Evolutionary conservation across 345 rosid species (phyloP).

Genomic region (Barbarea vulgaris): DNA sequence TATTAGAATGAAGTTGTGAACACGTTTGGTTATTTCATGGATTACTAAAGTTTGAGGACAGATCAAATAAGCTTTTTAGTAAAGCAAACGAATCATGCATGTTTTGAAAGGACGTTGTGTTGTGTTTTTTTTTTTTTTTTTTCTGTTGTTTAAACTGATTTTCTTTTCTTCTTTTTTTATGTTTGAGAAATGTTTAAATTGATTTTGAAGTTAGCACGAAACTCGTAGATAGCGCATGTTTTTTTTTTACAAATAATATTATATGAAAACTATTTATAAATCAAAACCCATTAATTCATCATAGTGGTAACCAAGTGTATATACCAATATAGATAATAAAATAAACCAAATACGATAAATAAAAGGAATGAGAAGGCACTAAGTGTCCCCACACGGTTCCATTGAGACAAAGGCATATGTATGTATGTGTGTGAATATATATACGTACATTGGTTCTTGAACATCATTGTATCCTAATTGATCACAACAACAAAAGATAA

Average conservation of each 20-base stretch:
- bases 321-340: conserved; percentile 24
- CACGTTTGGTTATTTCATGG: conserved; percentile 26
- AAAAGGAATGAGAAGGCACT: conserved; percentile 28
- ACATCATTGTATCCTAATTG: background rate
- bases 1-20: conserved; percentile 8
- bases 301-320: conserved; percentile 43
- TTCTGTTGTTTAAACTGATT: background rate
- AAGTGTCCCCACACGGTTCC: conserved; percentile 45
- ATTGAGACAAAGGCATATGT: conserved; percentile 25
- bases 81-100: conserved; percentile 32
- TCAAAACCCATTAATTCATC: conserved; percentile 31
- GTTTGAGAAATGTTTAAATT: background rate
- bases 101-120: conserved; percentile 1
- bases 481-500: background rate
- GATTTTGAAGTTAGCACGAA: conserved; percentile 8
- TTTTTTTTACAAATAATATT: background rate
- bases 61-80: conserved; percentile 20
- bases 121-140: too few species aligned
- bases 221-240: conserved; percentile 5
- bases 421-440: background rate
- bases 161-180: background rate
- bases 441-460: conserved; percentile 14
- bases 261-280: conserved; percentile 19
- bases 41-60: conserved; percentile 20
- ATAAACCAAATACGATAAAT: background rate